Base-by-base conservation (phyloP, 768 basidiomycete species). In the Hemileccinum impolitum region DNA sequence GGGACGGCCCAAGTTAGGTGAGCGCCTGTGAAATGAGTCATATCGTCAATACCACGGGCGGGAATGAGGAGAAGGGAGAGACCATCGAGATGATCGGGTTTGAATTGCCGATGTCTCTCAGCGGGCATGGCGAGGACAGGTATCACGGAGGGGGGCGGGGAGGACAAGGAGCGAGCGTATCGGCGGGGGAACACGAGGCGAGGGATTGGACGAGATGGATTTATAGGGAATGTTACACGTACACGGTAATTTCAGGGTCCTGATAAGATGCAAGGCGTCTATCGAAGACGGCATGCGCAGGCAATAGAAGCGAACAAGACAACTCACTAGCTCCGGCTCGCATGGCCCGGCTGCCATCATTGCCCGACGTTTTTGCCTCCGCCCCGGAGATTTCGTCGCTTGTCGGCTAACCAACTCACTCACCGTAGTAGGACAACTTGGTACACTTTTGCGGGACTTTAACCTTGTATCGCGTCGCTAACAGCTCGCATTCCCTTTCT, bases 1-100 rank as follows among this genome's bases (percentile, higher is more conserved):
- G 73, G 71, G 25, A 71, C 43, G 1, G 75, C 69, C 79, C 77
- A 80, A 31, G 72, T 72, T 41, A 78, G 67, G 43, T 73, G 73
- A 50, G 68, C 65, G 50, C 66, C 75, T 75, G 56, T 21, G 45
- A 38, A 45, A 54, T 39, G 44, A 54, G 44, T 50, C 48, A 61
- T 49, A 7, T n/a, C 32, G 44, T 45, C 50, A 54, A 46, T 45
- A 52, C 47, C 44, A 5, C 28, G 11, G 13, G 15, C 37, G 45
- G 26, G 41, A 43, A 43, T 9, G 7, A 30, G 28, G 28, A 30
- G 6, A 23, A 39, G 38, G 14, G 45, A 65, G 66, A 62, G 51
- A 75, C 77, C 70, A 43, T 74, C 70, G 43, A 52, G 50, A 43
- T 47, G 58, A 41, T 63, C 61, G 54, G 65, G 69, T 59, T 69